Conservation (phyloP, 139 green algal genomes). For the Tetradesmus lagerheimii region DNA sequence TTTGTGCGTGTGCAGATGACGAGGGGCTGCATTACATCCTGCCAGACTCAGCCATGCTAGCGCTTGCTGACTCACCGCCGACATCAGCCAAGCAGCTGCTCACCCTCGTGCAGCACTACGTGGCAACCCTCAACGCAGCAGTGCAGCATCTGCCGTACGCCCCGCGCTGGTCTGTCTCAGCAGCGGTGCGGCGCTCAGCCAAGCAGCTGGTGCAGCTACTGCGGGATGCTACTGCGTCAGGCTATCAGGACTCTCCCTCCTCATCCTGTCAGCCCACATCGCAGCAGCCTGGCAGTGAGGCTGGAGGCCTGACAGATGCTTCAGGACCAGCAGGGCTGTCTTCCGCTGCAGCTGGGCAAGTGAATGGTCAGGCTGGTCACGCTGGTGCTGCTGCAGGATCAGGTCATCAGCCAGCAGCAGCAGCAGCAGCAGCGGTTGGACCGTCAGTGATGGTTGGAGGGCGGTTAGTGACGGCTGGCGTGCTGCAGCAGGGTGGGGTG, state of each 20-base stretch:
- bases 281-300: background rate
- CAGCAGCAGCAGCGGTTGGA: constrained; percentile 8
- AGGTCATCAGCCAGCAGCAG: background rate
- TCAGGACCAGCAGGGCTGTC: background rate
- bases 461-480: background rate
- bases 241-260: background rate
- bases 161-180: background rate
- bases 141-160: constrained; percentile 4
- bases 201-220: constrained; percentile 37
- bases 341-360: background rate
- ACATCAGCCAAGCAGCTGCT: constrained; percentile 4
- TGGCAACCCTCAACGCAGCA: constrained; percentile 10
- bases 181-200: background rate
- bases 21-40: constrained; percentile 26
- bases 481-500: background rate
- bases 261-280: background rate
- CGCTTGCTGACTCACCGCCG: background rate
- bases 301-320: no score
- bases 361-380: background rate
- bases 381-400: background rate
- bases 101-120: background rate
- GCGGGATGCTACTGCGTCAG: background rate
- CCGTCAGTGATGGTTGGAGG: background rate
- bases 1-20: constrained; percentile 30
- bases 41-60: constrained; percentile 35